phyloP scores from a whole-genome alignment of 257 asterid species.

The Hygrophila difformis region DNA sequence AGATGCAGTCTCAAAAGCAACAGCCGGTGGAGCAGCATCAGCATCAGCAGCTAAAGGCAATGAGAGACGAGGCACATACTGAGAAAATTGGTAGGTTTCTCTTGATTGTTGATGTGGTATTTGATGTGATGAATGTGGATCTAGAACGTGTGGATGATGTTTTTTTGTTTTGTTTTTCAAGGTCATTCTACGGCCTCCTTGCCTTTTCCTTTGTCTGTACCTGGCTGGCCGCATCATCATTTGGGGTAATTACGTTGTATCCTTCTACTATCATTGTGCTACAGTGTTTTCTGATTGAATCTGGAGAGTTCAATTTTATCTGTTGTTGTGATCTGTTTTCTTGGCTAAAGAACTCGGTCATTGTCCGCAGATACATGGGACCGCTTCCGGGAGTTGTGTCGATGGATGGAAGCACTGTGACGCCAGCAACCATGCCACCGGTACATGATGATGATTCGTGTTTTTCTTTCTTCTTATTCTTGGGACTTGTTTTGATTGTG shows the following conservation, averaged over 20 bases:
- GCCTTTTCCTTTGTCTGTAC: conserved; percentile 67
- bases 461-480: not conserved
- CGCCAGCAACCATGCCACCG: conserved; percentile 69
- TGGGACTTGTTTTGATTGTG: not conserved
- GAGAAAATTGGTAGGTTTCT: conserved; percentile 52
- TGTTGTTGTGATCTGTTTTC: conserved; percentile 10
- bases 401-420: conserved; percentile 53
- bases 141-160: not conserved
- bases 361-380: conserved; percentile 62
- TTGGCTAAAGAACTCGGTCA: conserved; percentile 23
- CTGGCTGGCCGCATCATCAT: conserved; percentile 87
- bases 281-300: conserved; percentile 5
- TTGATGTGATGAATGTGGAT: not conserved
- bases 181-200: conserved; percentile 51
- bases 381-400: conserved; percentile 84
- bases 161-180: conserved; percentile 13
- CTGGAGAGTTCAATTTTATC: conserved; percentile 10
- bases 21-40: too few relatives aligned
- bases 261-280: not conserved
- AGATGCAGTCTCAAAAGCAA: conserved; percentile 27
- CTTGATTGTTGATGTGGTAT: not conserved
- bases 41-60: conserved; percentile 26
- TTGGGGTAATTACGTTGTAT: conserved; percentile 58
- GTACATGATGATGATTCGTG: conserved; percentile 17
- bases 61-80: conserved; percentile 38